Evolutionary conservation across 2,329 filamentous ascomycete species (phyloP).

Genomic region (Pleoardoris graminearum): DNA sequence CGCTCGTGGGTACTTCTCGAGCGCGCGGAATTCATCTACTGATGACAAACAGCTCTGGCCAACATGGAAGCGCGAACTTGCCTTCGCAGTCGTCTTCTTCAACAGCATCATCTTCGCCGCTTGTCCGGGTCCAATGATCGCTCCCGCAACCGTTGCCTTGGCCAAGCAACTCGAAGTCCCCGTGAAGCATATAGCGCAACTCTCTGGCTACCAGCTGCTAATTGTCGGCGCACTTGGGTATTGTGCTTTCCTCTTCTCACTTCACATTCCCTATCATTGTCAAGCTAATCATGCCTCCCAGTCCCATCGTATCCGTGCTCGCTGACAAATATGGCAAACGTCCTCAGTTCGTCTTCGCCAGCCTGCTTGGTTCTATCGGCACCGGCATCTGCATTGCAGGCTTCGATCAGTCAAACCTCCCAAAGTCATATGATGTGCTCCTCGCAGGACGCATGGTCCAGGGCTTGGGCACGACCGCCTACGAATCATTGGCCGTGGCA

Average conservation of each 20-base stretch:
- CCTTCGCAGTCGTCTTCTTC: slow-evolving; percentile 27
- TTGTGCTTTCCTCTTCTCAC: background rate
- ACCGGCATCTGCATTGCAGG: slow-evolving; percentile 36
- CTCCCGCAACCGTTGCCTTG: slow-evolving; percentile 26
- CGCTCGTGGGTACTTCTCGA: slow-evolving; percentile 17
- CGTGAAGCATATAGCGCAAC: slow-evolving; percentile 28
- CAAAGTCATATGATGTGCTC: slow-evolving; percentile 34
- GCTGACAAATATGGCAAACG: slow-evolving; percentile 43
- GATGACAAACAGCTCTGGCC: slow-evolving; percentile 24
- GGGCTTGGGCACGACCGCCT: slow-evolving; percentile 39
- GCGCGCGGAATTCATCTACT: background rate
- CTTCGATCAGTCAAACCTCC: slow-evolving; percentile 19
- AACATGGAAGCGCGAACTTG: slow-evolving; percentile 26
- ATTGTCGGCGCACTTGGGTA: slow-evolving; percentile 30
- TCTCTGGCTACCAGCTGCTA: slow-evolving; percentile 29
- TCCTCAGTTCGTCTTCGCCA: slow-evolving; percentile 41
- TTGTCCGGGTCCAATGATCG: slow-evolving; percentile 29
- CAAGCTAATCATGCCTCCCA: background rate
- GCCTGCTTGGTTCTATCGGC: slow-evolving; percentile 37
- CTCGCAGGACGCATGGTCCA: slow-evolving; percentile 41
- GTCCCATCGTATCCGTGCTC: slow-evolving; percentile 37
- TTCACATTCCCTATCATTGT: background rate
- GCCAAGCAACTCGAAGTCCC: slow-evolving; percentile 24
- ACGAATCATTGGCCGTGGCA: slow-evolving; percentile 39
- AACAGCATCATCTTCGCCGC: slow-evolving; percentile 33